A percentile compares a stretch with the other conserved stretches of the same genome.
Evolutionary conservation across 306 rosid species (phyloP).

Genomic region (Astragalus glycyphyllos): DNA sequence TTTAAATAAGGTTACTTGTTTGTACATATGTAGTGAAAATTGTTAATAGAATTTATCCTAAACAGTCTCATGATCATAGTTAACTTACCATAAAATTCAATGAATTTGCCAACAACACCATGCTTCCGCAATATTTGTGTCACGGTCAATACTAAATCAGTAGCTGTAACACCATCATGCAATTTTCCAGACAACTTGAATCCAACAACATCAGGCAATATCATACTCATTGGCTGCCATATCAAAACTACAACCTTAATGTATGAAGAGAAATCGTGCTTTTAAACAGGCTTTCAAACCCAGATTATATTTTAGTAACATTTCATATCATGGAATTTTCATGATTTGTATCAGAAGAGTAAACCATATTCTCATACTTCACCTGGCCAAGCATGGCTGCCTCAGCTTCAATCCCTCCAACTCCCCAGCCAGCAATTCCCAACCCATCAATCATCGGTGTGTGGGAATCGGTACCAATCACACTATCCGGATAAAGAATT

Average conservation of each 20-base stretch:
- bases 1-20: neutral
- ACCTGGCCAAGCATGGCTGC: constrained; percentile 91
- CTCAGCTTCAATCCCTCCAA: constrained; percentile 53
- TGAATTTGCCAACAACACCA: constrained; percentile 79
- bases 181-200: constrained; percentile 67
- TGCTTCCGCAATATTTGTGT: constrained; percentile 77
- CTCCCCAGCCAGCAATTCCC: constrained; percentile 81
- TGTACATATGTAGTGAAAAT: constrained; percentile 12
- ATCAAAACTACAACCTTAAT: neutral
- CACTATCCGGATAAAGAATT: constrained; percentile 76
- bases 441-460: constrained; percentile 82
- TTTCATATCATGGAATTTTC: neutral
- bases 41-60: constrained; percentile 10
- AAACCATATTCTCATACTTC: constrained; percentile 7
- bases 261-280: neutral
- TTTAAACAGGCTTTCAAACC: neutral
- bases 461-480: constrained; percentile 79
- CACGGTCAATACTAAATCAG: constrained; percentile 79
- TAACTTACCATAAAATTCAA: constrained; percentile 69
- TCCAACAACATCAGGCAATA: constrained; percentile 77
- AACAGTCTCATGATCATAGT: neutral
- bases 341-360: no score
- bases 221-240: constrained; percentile 78
- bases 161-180: constrained; percentile 75
- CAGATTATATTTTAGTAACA: neutral